Base-by-base conservation (phyloP, 192 early-diverging fungal species). In the Coemansia sp. region DNA sequence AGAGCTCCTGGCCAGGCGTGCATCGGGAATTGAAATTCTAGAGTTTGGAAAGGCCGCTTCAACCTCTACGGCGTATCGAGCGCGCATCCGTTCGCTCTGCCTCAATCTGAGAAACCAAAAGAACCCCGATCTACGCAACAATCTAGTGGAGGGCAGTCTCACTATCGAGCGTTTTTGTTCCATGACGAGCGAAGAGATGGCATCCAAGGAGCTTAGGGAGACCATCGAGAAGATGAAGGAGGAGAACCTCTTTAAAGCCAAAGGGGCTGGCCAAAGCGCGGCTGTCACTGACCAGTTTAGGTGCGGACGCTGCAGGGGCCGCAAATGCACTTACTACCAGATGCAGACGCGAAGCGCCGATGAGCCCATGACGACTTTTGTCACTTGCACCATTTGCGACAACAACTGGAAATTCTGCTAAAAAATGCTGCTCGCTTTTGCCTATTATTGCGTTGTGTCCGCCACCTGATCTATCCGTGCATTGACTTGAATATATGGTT, bases 281-380 rank as follows among this genome's bases (percentile, higher is more conserved):
- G 91, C 92, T 5, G 91, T 86, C 59, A 99, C 95, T 1, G 90
- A 94, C 62, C 84, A 86, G 82, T 97, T 97, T 80, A 84, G 82
- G 58, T 99, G 96, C 62, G 92, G 91, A 18, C 93, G 91, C 53
- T 99, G 96, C 80, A 85, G 86, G 42, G 57, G 82, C 26, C 83
- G 96, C 46, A 93, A 87, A 58, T 84, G 83, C 51, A 86, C 86
- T 14, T 99, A 95, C 68, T 94, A 83, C 74, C 96, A 99, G 82
- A 92, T 91, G 89, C 91, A 93, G 80, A 99, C 95, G 13, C 82
- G 96, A 33, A 88, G 86, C 48, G 96, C 96, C 10, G 96, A 99
- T 82, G 96, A 99, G 79, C 95, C 95, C 17, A 98, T 98, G 95
- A 94, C 92, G 3, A 94, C 92, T 0, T 96, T 96, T 81, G 95